Conservation (phyloP, 2,329 filamentous ascomycete species). For the Stromatinia cepivora region DNA sequence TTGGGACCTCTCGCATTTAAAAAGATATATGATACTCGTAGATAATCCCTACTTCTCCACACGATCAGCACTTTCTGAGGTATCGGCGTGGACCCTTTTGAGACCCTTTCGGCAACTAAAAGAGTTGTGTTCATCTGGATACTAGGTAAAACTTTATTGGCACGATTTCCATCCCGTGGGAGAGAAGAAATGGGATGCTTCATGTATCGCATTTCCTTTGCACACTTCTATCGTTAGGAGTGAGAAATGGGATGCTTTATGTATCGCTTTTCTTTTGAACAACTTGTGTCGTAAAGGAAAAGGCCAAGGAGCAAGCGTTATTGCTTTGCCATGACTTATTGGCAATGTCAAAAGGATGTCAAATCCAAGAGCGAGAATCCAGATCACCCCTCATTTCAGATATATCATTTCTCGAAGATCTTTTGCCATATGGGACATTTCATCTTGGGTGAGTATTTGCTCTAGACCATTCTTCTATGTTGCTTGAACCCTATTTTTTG, state of each 20-base stretch:
- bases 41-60: background rate
- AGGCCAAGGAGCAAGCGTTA: background rate
- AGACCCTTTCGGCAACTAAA: background rate
- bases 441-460: too few species aligned
- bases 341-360: background rate
- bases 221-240: too few species aligned
- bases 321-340: background rate
- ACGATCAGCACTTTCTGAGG: background rate
- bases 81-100: background rate
- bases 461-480: too few species aligned
- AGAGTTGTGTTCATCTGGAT: background rate
- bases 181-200: background rate
- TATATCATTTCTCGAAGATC: too few species aligned
- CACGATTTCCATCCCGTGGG: background rate
- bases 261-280: background rate
- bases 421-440: too few species aligned
- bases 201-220: too few species aligned
- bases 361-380: too few species aligned
- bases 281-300: background rate
- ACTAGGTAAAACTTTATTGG: background rate
- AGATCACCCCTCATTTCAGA: too few species aligned
- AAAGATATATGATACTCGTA: background rate
- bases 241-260: background rate
- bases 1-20: background rate
- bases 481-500: too few species aligned